phyloP scores from a whole-genome alignment of 331 rosid species.

The Malus hybrid region DNA sequence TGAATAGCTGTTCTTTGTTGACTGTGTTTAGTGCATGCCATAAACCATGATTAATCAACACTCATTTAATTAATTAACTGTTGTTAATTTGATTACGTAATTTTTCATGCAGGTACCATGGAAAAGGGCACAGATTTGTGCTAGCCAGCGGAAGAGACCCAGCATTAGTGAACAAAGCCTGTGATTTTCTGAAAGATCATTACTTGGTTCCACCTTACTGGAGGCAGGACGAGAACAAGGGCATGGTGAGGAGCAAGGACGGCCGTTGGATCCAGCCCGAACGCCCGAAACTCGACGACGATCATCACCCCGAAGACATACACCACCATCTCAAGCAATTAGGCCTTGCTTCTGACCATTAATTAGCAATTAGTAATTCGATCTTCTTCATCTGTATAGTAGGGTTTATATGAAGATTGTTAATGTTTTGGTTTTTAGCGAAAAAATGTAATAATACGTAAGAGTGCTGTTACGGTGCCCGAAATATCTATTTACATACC shows the following conservation, averaged over 20 bases:
- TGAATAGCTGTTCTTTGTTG: not conserved
- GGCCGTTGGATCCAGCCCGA: constrained; percentile 83
- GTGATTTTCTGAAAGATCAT: constrained; percentile 68
- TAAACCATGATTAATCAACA: not conserved
- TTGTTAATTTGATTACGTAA: too few species aligned
- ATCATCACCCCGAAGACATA: constrained; percentile 51
- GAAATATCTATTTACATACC: not conserved
- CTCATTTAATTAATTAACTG: not conserved
- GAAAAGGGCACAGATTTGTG: constrained; percentile 59
- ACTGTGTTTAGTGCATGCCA: not conserved
- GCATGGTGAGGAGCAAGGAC: constrained; percentile 51
- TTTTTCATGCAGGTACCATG: constrained; percentile 53
- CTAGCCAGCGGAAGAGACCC: constrained; percentile 70
- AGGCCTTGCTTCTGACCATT: constrained; percentile 21
- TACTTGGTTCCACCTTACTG: constrained; percentile 70
- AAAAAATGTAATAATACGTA: not conserved
- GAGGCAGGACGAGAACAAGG: constrained; percentile 80
- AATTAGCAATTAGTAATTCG: not conserved
- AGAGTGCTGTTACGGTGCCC: not conserved
- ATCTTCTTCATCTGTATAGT: not conserved
- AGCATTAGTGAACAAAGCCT: constrained; percentile 69
- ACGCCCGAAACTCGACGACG: constrained; percentile 50
- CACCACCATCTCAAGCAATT: constrained; percentile 42
- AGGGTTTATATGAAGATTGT: not conserved
- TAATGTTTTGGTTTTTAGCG: not conserved